Conservation (phyloP, 768 basidiomycete genomes). For the Tylopilus rubrobrunneus region DNA sequence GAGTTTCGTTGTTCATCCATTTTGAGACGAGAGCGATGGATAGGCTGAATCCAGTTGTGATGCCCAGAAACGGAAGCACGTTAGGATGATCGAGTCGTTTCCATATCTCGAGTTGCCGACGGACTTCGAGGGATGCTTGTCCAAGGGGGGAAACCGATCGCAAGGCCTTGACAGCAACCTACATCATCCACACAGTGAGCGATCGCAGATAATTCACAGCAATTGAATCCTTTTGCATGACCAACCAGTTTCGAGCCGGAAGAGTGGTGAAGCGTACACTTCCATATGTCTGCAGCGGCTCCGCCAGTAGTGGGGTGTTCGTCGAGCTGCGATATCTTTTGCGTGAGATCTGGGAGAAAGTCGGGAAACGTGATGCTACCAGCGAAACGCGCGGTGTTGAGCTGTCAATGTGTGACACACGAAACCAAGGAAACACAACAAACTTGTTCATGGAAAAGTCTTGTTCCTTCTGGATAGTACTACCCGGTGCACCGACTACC, state of each 20-base stretch:
- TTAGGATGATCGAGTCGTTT: conserved; percentile 15
- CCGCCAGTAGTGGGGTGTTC: conserved; percentile 2
- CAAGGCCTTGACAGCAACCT: conserved; percentile 13
- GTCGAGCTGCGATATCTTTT: conserved; percentile 1
- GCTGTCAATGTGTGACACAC: neutral
- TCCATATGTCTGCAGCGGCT: conserved; percentile 10
- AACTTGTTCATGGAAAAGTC: neutral
- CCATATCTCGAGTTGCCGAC: conserved; percentile 15
- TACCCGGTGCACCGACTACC: too few relatives aligned
- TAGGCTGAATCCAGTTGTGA: conserved; percentile 10
- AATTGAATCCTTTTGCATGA: neutral
- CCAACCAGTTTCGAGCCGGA: conserved; percentile 3
- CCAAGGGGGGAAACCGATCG: conserved; percentile 2
- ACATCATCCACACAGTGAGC: neutral
- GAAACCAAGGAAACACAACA: neutral
- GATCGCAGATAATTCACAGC: neutral
- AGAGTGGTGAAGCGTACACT: neutral
- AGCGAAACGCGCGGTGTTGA: neutral
- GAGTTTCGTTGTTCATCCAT: conserved; percentile 11
- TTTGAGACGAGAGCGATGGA: conserved; percentile 8
- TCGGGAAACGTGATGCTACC: conserved; percentile 11
- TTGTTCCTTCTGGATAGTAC: neutral
- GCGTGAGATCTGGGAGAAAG: conserved; percentile 12
- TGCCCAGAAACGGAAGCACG: conserved; percentile 14
- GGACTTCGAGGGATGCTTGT: conserved; percentile 1